phyloP scores from a whole-genome alignment of 2,329 filamentous ascomycete species.

The Ascocoryne sarcoides region DNA sequence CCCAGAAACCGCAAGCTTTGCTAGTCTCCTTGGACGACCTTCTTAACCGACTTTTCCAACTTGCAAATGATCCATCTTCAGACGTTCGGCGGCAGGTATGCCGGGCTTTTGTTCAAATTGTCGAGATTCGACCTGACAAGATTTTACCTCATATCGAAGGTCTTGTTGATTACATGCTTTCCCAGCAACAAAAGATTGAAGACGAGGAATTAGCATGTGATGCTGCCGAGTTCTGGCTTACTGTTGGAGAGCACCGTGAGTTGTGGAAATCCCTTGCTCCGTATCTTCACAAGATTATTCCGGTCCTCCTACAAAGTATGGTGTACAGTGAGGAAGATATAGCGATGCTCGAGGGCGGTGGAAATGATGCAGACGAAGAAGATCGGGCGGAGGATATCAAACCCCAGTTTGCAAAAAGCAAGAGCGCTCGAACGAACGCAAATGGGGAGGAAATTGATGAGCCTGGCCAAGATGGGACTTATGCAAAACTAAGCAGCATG shows the following conservation, averaged over 20 bases:
- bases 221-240: slow-evolving; percentile 95
- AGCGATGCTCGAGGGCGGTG: slow-evolving; percentile 70
- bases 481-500: slow-evolving; percentile 41
- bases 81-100: slow-evolving; percentile 91
- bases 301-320: slow-evolving; percentile 88
- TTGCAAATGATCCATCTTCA: slow-evolving; percentile 66
- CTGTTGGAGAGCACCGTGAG: slow-evolving; percentile 77
- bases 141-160: slow-evolving; percentile 80
- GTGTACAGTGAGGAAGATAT: slow-evolving; percentile 94
- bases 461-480: slow-evolving; percentile 43
- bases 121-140: slow-evolving; percentile 84
- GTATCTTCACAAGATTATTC: slow-evolving; percentile 76
- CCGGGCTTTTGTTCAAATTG: slow-evolving; percentile 82
- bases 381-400: slow-evolving; percentile 87
- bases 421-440: slow-evolving; percentile 33
- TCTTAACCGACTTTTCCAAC: slow-evolving; percentile 71
- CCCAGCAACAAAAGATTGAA: slow-evolving; percentile 71
- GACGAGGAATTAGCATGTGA: slow-evolving; percentile 89
- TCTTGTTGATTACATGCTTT: slow-evolving; percentile 85
- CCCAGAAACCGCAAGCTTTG: slow-evolving; percentile 74
- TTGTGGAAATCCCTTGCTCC: slow-evolving; percentile 69
- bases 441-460: slow-evolving; percentile 41
- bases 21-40: slow-evolving; percentile 73
- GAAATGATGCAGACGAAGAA: slow-evolving; percentile 84
- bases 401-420: slow-evolving; percentile 76